Conservation (phyloP, 805 yeast species). For the Hanseniaspora thailandica region DNA sequence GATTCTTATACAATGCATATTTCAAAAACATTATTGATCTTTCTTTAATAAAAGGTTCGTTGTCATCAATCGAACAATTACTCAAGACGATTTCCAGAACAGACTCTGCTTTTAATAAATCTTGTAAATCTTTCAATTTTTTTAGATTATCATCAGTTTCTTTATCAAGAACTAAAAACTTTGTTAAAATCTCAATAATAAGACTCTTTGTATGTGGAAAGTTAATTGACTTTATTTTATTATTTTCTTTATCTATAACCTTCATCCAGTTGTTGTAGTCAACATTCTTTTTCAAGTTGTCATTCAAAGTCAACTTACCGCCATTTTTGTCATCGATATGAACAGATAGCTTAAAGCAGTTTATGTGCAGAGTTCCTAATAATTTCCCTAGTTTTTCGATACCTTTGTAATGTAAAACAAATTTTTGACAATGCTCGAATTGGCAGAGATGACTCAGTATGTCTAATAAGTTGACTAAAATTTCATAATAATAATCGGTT, state of each 20-base stretch:
- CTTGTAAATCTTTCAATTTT: slow-evolving; percentile 49
- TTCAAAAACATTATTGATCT: slow-evolving; percentile 68
- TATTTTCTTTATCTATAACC: slow-evolving; percentile 20
- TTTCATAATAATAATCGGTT: slow-evolving; percentile 22
- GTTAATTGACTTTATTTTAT: slow-evolving; percentile 24
- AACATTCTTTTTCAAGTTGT: slow-evolving; percentile 17
- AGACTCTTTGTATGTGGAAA: slow-evolving; percentile 60
- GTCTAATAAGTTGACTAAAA: slow-evolving; percentile 26
- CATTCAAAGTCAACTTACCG: slow-evolving; percentile 17
- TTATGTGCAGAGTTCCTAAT: slow-evolving; percentile 27
- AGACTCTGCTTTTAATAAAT: slow-evolving; percentile 48
- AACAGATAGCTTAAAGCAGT: slow-evolving; percentile 27
- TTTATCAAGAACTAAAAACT: slow-evolving; percentile 26
- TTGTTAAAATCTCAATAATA: slow-evolving; percentile 54
- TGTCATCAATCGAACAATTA: slow-evolving; percentile 72
- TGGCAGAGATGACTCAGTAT: slow-evolving; percentile 27
- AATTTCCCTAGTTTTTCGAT: slow-evolving; percentile 27
- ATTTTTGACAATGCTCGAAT: slow-evolving; percentile 30
- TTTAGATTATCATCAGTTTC: slow-evolving; percentile 25
- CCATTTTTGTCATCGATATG: slow-evolving; percentile 21
- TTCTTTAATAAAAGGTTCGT: slow-evolving; percentile 82
- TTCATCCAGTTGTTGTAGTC: slow-evolving; percentile 20
- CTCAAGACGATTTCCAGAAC: slow-evolving; percentile 65
- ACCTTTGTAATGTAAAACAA: slow-evolving; percentile 30
- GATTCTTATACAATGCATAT: slow-evolving; percentile 52